phyloP scores from a whole-genome alignment of 805 yeast genomes.

The Saturnispora hagleri region DNA sequence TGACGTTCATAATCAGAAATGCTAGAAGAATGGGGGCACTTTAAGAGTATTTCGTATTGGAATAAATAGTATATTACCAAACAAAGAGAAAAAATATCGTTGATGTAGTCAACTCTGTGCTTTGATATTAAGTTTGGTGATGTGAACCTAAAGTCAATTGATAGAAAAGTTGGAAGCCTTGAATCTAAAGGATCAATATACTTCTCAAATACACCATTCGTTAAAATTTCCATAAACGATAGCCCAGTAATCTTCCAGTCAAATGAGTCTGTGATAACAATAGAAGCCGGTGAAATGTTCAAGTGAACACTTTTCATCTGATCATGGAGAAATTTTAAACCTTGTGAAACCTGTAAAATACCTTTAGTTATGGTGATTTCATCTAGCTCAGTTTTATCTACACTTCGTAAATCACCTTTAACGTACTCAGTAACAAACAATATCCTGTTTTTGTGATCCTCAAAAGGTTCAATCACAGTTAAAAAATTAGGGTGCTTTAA shows the following conservation, averaged over 20 bases:
- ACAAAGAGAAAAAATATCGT: slow-evolving; percentile 83
- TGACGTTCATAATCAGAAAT: slow-evolving; percentile 53
- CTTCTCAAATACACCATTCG: slow-evolving; percentile 44
- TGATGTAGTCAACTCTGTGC: slow-evolving; percentile 49
- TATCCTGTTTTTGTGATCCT: slow-evolving; percentile 70
- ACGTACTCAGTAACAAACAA: slow-evolving; percentile 82
- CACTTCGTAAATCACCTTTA: slow-evolving; percentile 24
- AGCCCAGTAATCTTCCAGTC: slow-evolving; percentile 93
- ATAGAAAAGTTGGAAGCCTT: slow-evolving; percentile 63
- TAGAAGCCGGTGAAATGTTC: slow-evolving; percentile 67
- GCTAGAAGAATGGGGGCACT: slow-evolving; percentile 28
- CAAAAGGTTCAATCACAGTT: slow-evolving; percentile 79
- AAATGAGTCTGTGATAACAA: slow-evolving; percentile 70
- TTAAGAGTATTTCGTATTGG: slow-evolving; percentile 36
- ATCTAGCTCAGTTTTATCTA: slow-evolving; percentile 44
- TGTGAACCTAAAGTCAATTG: slow-evolving; percentile 59
- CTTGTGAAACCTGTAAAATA: slow-evolving; percentile 65
- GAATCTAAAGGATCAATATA: slow-evolving; percentile 67
- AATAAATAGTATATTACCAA: slow-evolving; percentile 65
- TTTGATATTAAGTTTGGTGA: slow-evolving; percentile 82
- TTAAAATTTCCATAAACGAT: slow-evolving; percentile 38
- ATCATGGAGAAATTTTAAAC: slow-evolving; percentile 73
- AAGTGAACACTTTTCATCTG: slow-evolving; percentile 67
- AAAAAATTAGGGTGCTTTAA: slow-evolving; percentile 85
- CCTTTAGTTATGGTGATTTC: slow-evolving; percentile 72